Conservation (phyloP, 2,329 filamentous ascomycete species). For the Ploettnerulaceae sp. region DNA sequence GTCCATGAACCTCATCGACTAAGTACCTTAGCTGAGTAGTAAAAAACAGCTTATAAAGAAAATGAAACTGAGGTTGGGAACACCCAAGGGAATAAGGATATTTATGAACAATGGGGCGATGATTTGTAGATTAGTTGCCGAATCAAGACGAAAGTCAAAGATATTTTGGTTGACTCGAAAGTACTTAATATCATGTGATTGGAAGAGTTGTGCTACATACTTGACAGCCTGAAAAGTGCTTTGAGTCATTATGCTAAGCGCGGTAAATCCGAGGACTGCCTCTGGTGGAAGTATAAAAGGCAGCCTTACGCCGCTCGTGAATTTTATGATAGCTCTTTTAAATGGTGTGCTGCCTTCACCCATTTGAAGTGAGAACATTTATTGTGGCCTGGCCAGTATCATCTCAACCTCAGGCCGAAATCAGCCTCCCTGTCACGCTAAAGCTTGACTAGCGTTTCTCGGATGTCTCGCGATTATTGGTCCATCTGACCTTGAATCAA, state of each 20-base stretch:
- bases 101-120: slow-evolving; percentile 10
- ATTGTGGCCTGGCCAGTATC: neutral
- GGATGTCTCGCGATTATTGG: slow-evolving; percentile 1
- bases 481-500: slow-evolving; percentile 7
- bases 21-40: too few relatives aligned
- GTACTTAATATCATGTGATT: slow-evolving; percentile 27
- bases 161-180: slow-evolving; percentile 9
- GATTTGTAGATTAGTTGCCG: too few relatives aligned
- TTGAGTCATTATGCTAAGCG: slow-evolving; percentile 30
- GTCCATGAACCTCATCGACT: too few relatives aligned
- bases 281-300: slow-evolving; percentile 28
- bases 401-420: neutral
- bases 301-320: slow-evolving; percentile 16
- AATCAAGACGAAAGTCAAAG: too few relatives aligned
- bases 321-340: slow-evolving; percentile 13
- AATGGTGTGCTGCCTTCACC: slow-evolving; percentile 25
- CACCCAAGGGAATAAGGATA: too few relatives aligned
- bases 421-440: neutral
- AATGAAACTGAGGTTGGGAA: too few relatives aligned
- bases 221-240: slow-evolving; percentile 14
- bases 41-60: too few relatives aligned
- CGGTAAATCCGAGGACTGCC: slow-evolving; percentile 14
- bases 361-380: slow-evolving; percentile 5
- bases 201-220: slow-evolving; percentile 9
- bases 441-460: slow-evolving; percentile 2